Conservation (phyloP, 2,329 filamentous ascomycete species). For the Akanthomyces dipterigenus region DNA sequence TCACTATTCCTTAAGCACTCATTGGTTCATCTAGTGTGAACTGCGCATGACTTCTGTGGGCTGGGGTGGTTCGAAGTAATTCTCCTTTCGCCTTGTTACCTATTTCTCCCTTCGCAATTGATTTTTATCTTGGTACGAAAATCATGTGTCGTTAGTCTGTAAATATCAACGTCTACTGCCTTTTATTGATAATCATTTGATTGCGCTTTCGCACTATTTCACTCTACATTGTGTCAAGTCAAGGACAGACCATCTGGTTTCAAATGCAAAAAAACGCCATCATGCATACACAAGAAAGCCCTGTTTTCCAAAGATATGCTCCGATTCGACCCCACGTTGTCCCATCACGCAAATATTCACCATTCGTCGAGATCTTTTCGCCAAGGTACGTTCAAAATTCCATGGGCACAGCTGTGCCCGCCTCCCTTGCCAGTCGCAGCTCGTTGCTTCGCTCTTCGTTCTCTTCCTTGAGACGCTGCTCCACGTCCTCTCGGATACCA, state of each 20-base stretch:
- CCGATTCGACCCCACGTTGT: background rate
- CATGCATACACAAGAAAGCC: background rate
- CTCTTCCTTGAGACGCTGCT: conserved; percentile 60
- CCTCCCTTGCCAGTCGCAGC: conserved; percentile 47
- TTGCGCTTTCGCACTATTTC: background rate
- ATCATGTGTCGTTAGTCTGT: background rate
- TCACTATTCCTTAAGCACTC: background rate
- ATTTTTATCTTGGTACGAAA: conserved; percentile 10
- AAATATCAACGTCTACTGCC: background rate
- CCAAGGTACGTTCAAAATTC: conserved; percentile 32
- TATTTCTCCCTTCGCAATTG: conserved; percentile 8
- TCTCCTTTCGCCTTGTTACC: conserved; percentile 6
- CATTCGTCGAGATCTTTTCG: background rate
- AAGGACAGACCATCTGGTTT: background rate
- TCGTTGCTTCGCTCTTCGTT: conserved; percentile 51
- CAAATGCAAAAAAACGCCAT: background rate
- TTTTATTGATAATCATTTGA: background rate
- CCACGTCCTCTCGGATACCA: conserved; percentile 61
- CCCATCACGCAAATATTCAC: background rate
- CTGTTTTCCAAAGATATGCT: background rate
- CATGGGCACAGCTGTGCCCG: conserved; percentile 51
- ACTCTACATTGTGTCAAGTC: background rate
- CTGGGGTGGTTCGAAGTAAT: background rate
- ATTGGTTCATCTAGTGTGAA: background rate
- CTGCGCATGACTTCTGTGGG: conserved; percentile 2